Evolutionary conservation across 306 rosid species (phyloP).

Genomic region (Fragaria nilgerrensis): DNA sequence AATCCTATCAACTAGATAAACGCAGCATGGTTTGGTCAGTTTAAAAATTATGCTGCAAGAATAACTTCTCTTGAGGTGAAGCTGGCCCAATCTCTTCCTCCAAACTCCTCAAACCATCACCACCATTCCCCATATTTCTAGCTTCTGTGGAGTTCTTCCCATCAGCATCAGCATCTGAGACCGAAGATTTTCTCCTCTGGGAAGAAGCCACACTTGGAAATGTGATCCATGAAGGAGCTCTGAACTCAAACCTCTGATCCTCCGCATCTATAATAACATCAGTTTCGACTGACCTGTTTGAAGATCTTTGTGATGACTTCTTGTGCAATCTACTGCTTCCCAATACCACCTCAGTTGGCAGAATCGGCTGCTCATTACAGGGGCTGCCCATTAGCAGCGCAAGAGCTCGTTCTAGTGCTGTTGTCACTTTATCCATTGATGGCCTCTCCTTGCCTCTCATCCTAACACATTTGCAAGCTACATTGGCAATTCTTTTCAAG

Average conservation of each 20-base stretch:
- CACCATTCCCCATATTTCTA: conserved; percentile 56
- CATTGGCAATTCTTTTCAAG: conserved; percentile 85
- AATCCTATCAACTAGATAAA: background rate
- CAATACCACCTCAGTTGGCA: conserved; percentile 89
- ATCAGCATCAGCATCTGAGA: conserved; percentile 77
- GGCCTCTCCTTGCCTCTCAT: conserved; percentile 99
- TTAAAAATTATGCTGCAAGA: conserved; percentile 85
- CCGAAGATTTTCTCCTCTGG: conserved; percentile 90
- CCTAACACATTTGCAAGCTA: conserved; percentile 87
- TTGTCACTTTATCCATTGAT: conserved; percentile 94
- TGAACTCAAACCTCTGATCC: conserved; percentile 78
- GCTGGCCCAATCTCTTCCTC: conserved; percentile 98
- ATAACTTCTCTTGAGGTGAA: conserved; percentile 80
- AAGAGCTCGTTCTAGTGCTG: conserved; percentile 81
- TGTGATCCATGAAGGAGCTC: conserved; percentile 97
- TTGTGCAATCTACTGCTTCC: conserved; percentile 92
- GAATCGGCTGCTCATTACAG: conserved; percentile 84
- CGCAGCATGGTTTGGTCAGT: background rate
- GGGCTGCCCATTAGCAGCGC: conserved; percentile 93
- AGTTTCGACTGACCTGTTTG: conserved; percentile 66
- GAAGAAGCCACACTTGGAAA: conserved; percentile 97
- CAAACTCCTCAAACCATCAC: conserved; percentile 84
- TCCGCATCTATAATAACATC: conserved; percentile 70
- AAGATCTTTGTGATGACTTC: conserved; percentile 83
- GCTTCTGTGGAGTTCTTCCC: conserved; percentile 55